phyloP scores from a whole-genome alignment of 2,329 filamentous ascomycete genomes.

The Verticillium nubilum region DNA sequence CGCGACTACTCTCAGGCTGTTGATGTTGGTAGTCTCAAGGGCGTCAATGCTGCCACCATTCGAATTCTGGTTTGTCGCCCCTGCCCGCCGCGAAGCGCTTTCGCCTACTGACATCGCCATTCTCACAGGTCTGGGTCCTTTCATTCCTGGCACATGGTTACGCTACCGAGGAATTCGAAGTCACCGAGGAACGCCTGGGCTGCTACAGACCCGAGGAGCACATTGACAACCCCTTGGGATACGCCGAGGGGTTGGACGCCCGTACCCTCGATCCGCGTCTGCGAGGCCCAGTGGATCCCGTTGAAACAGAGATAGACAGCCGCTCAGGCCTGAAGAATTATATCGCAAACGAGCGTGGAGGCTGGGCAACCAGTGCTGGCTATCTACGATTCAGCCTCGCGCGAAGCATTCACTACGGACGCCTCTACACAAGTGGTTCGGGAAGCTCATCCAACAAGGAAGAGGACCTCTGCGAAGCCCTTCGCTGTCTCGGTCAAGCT shows the following conservation, averaged over 20 bases:
- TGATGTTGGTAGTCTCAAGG: conserved; percentile 75
- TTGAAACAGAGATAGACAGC: conserved; percentile 68
- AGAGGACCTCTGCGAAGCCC: conserved; percentile 72
- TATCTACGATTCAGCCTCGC: conserved; percentile 74
- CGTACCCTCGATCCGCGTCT: conserved; percentile 75
- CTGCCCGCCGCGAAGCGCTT: background rate
- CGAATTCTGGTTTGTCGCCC: conserved; percentile 54
- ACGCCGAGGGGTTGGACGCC: conserved; percentile 82
- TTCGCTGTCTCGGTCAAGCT: conserved; percentile 70
- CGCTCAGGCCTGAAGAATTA: conserved; percentile 98
- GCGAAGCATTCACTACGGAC: conserved; percentile 71
- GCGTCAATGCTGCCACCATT: conserved; percentile 72
- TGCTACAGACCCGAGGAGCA: conserved; percentile 74
- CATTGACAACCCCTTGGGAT: conserved; percentile 75
- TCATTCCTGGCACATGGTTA: conserved; percentile 80
- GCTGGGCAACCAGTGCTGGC: conserved; percentile 84
- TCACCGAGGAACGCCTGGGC: conserved; percentile 73
- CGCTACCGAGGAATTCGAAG: conserved; percentile 81
- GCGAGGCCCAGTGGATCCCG: conserved; percentile 67
- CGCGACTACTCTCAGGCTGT: conserved; percentile 81
- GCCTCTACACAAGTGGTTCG: conserved; percentile 65
- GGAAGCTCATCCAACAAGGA: conserved; percentile 59
- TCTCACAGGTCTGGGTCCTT: conserved; percentile 62
- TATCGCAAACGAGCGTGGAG: conserved; percentile 82
- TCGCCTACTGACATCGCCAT: conserved; percentile 4